phyloP scores from a whole-genome alignment of 139 green algal species.

The Micractinium conductrix region DNA sequence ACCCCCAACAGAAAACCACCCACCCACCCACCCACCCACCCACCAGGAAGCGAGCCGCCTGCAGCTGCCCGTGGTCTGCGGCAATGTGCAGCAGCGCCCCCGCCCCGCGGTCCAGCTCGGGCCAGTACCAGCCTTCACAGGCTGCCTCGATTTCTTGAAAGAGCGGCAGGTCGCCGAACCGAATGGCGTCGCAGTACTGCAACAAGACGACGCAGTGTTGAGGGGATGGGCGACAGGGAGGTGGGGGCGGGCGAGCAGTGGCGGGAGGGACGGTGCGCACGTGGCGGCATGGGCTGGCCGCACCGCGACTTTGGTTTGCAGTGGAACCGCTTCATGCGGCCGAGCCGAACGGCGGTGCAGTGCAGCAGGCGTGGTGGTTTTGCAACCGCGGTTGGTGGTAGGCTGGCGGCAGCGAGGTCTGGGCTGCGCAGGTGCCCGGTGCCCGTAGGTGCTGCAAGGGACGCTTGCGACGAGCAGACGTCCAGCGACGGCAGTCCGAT shows the following conservation, averaged over 20 bases:
- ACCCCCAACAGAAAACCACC: not conserved
- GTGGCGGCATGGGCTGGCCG: not conserved
- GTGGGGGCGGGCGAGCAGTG: too few species aligned
- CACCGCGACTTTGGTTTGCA: too few species aligned
- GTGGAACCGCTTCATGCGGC: too few species aligned
- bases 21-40: not conserved
- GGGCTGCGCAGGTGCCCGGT: too few species aligned
- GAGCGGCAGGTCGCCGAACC: slow-evolving; percentile 41
- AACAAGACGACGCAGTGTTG: not conserved
- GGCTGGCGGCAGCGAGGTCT: too few species aligned
- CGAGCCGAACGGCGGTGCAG: too few species aligned
- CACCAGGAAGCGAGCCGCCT: slow-evolving; percentile 42
- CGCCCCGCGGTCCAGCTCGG: slow-evolving; percentile 47
- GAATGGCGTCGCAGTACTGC: slow-evolving; percentile 56
- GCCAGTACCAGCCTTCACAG: slow-evolving; percentile 45
- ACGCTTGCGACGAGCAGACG: too few species aligned
- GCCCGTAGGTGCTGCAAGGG: too few species aligned
- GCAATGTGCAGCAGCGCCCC: slow-evolving; percentile 54
- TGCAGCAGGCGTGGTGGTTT: too few species aligned
- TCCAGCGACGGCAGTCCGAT: too few species aligned
- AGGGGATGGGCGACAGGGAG: not conserved
- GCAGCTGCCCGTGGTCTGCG: slow-evolving; percentile 48
- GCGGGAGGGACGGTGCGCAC: not conserved
- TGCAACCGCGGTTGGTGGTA: too few species aligned
- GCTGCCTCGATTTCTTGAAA: slow-evolving; percentile 44